These are phyloP conservation scores for Physcomitrellopsis africana DNA, from an alignment of 225 moss, liverwort and hornwort genomes.

Conservation along the genomic window DNA sequence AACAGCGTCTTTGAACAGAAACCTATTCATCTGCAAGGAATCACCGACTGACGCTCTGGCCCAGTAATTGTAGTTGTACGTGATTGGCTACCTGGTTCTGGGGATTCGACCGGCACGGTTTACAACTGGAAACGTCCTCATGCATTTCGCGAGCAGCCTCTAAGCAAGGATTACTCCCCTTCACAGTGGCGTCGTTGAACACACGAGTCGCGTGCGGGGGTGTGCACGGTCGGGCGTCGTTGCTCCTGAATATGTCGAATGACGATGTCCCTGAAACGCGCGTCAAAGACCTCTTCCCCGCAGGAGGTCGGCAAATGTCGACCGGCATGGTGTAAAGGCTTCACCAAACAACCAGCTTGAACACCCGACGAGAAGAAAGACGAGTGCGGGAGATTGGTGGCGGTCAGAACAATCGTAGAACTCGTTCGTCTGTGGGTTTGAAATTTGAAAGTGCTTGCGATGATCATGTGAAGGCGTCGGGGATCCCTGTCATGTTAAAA, in stretches of 20 bases:
- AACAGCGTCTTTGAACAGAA: background rate
- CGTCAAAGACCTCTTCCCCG: conserved; percentile 39
- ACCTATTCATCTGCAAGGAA: background rate
- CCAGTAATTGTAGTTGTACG: conserved; percentile 4
- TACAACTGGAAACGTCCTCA: conserved; percentile 10
- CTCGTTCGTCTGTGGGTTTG: background rate
- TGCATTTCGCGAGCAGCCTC: conserved; percentile 40
- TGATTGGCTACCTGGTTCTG: conserved; percentile 20
- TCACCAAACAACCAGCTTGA: background rate
- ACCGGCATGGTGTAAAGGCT: conserved; percentile 37
- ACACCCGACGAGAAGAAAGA: background rate
- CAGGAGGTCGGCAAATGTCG: conserved; percentile 41
- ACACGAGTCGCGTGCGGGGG: conserved; percentile 37
- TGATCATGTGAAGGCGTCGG: background rate
- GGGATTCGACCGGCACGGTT: conserved; percentile 26
- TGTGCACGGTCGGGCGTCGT: background rate
- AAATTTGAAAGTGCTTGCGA: background rate
- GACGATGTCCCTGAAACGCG: conserved; percentile 39
- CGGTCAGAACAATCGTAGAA: background rate
- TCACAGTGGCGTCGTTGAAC: conserved; percentile 31
- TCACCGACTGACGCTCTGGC: background rate
- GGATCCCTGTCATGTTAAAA: background rate
- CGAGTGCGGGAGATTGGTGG: background rate
- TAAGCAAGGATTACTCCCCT: conserved; percentile 34
- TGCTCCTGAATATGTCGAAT: conserved; percentile 45